These are phyloP conservation scores for Millerozyma miso DNA, from an alignment of 805 yeast genomes.

Conservation along the genomic window DNA sequence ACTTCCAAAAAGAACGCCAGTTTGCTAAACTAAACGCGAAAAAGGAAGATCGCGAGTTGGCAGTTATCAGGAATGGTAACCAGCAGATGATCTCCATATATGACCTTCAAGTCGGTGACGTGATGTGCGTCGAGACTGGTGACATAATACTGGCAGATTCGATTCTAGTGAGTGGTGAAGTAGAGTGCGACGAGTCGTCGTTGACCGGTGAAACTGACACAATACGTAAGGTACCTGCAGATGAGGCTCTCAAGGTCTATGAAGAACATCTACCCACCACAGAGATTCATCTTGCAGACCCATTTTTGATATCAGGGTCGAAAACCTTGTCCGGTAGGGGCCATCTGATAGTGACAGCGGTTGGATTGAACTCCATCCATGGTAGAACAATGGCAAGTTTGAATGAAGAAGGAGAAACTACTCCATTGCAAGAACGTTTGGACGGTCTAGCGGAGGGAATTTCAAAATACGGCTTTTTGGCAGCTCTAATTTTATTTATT, in stretches of 20 bases:
- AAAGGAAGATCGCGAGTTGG: slow-evolving; percentile 77
- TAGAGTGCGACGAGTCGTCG: slow-evolving; percentile 89
- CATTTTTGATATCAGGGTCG: slow-evolving; percentile 89
- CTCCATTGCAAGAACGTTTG: slow-evolving; percentile 85
- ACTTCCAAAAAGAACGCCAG: slow-evolving; percentile 93
- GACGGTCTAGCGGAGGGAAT: slow-evolving; percentile 85
- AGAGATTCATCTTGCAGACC: slow-evolving; percentile 54
- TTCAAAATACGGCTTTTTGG: slow-evolving; percentile 87
- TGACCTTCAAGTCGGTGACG: slow-evolving; percentile 82
- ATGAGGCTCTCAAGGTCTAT: slow-evolving; percentile 31
- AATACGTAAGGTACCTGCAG: slow-evolving; percentile 62
- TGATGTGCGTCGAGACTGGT: slow-evolving; percentile 82
- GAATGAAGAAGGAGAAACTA: slow-evolving; percentile 69
- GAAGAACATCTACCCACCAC: slow-evolving; percentile 22
- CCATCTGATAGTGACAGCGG: slow-evolving; percentile 79
- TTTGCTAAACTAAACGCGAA: slow-evolving; percentile 83
- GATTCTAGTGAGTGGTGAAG: slow-evolving; percentile 63
- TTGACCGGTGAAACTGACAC: slow-evolving; percentile 93
- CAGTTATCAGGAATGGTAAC: slow-evolving; percentile 69
- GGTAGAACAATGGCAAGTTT: slow-evolving; percentile 88
- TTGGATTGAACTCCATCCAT: slow-evolving; percentile 83
- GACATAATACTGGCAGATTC: slow-evolving; percentile 91
- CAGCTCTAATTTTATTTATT: slow-evolving; percentile 76
- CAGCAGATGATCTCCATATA: slow-evolving; percentile 66
- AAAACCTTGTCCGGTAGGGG: slow-evolving; percentile 84